Evolutionary conservation across 202 grass and related monocot species (phyloP).

Genomic region (Carex arenaria): DNA sequence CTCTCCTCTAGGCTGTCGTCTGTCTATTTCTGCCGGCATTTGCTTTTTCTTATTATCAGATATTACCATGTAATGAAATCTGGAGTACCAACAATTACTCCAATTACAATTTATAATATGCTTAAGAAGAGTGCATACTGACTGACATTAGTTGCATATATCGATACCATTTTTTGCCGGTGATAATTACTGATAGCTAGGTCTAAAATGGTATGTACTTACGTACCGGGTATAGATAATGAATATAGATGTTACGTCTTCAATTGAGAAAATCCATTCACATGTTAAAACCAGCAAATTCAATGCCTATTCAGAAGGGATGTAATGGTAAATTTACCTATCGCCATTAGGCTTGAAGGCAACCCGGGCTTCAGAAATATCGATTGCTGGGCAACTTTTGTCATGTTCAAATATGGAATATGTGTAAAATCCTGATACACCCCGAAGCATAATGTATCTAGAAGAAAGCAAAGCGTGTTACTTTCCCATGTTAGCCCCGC

Average conservation of each 20-base stretch:
- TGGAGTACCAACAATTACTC: not conserved
- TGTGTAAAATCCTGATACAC: conserved; percentile 62
- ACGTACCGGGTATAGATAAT: too few species aligned
- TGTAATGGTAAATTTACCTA: conserved; percentile 25
- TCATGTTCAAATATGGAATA: conserved; percentile 56
- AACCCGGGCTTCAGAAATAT: conserved; percentile 33
- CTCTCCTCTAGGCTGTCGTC: not conserved
- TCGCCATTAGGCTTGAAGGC: conserved; percentile 47
- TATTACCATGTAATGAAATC: conserved; percentile 60
- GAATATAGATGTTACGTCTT: too few species aligned
- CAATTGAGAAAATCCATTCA: not conserved
- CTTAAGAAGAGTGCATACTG: not conserved
- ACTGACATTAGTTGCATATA: not conserved
- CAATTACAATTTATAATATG: not conserved
- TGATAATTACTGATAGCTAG: not conserved
- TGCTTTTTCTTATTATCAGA: conserved; percentile 40
- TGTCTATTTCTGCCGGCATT: conserved; percentile 43
- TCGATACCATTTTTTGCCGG: not conserved
- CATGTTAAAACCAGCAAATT: not conserved
- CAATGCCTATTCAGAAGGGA: not conserved
- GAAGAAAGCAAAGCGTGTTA: conserved; percentile 1
- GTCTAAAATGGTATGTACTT: not conserved
- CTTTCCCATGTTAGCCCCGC: too few species aligned
- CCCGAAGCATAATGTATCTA: conserved; percentile 40
- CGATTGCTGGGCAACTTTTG: conserved; percentile 28